Evolutionary conservation across 176 grass and related monocot genomes (phyloP).

Genomic region (Pontederia paniculata): DNA sequence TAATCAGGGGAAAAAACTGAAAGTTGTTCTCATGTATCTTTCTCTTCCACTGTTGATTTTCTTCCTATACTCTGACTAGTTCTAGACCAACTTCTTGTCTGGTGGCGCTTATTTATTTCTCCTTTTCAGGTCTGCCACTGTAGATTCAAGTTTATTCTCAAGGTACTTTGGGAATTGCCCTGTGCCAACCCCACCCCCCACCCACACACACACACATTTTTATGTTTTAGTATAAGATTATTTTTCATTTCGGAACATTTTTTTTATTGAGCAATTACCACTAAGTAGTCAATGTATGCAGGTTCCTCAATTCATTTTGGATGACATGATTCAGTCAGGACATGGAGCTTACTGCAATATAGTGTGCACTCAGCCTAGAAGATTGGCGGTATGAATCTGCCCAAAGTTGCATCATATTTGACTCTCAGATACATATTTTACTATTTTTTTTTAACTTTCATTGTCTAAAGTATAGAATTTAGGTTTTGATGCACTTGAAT

Average conservation of each 20-base stretch:
- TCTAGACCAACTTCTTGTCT: background rate
- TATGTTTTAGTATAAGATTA: background rate
- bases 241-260: background rate
- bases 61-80: background rate
- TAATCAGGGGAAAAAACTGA: conserved; percentile 47
- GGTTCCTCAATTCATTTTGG: conserved; percentile 95
- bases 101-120: background rate
- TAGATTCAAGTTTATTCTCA: conserved; percentile 84
- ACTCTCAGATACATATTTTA: too few species aligned
- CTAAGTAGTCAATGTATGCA: conserved; percentile 23
- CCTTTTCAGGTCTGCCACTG: conserved; percentile 74
- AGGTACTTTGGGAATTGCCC: conserved; percentile 81
- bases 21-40: conserved; percentile 89
- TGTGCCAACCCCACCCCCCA: too few species aligned
- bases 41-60: background rate
- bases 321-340: conserved; percentile 89
- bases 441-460: too few species aligned
- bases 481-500: too few species aligned
- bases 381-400: conserved; percentile 66
- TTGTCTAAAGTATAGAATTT: too few species aligned
- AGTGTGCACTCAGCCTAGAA: conserved; percentile 82
- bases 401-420: background rate
- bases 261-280: background rate
- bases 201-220: too few species aligned
- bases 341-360: conserved; percentile 81